phyloP scores from a whole-genome alignment of 2,329 filamentous ascomycete species.

The Ceratocystis alfenasii region DNA sequence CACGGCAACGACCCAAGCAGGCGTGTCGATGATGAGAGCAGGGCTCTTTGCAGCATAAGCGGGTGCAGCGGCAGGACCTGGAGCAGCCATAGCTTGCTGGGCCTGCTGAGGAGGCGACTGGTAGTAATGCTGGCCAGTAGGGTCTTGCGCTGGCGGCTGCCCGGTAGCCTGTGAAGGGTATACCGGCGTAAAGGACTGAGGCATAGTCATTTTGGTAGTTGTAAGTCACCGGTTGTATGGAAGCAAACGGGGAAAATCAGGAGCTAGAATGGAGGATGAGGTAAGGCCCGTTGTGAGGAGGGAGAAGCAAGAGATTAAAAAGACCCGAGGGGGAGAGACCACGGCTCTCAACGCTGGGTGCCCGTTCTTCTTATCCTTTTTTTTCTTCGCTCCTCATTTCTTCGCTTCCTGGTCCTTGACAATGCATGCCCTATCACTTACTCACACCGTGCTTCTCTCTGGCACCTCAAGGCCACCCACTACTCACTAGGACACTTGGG shows the following conservation, averaged over 20 bases:
- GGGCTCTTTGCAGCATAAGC: neutral
- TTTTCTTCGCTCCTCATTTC: neutral
- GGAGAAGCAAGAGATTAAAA: neutral
- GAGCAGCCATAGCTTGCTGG: neutral
- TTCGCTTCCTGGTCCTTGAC: neutral
- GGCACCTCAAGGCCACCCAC: neutral
- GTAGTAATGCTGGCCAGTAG: conserved; percentile 17
- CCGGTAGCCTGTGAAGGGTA: conserved; percentile 6
- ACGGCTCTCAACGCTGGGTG: neutral
- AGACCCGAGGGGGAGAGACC: neutral
- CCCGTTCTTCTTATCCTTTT: neutral
- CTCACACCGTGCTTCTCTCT: neutral
- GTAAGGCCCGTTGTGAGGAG: neutral
- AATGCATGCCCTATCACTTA: neutral
- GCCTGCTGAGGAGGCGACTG: conserved; percentile 15
- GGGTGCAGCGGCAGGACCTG: neutral
- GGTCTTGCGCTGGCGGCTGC: neutral
- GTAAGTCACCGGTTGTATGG: neutral
- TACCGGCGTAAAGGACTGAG: neutral
- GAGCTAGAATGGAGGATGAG: neutral
- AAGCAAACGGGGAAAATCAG: too few relatives aligned
- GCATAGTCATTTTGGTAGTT: neutral
- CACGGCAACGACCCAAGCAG: conserved; percentile 34
- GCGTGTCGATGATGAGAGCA: conserved; percentile 31
- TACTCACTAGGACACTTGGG: neutral